Base-by-base conservation (phyloP, 2,329 filamentous ascomycete genomes). In the Lasiodiplodia sp. region DNA sequence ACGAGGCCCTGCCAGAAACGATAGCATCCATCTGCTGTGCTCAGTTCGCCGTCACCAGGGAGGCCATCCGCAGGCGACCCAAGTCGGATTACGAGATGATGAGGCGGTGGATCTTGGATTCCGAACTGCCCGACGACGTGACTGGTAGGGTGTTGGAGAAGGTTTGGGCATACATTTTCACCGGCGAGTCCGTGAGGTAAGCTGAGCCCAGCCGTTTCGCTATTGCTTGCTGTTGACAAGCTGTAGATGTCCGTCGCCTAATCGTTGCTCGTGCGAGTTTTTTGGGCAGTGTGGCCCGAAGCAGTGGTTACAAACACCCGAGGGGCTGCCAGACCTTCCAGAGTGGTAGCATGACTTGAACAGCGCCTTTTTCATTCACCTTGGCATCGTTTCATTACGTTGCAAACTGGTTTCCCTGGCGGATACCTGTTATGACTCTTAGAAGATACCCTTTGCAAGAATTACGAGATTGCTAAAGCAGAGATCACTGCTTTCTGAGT, bases 71-170 rank as follows among this genome's bases (percentile, higher is more conserved):
- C 7, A 57, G 49, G 40, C 40, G 67, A 16, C 11, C 25, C 2
- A 51, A 34, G 47, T 58, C 23, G 2, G 68, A 69, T 2, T 72
- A 71, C 40, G 66, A 38, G 38, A 16, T 66, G 21, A 66, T 70
- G 49, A 51, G 69, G 40, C 34, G 69, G 37, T 72, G 71, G 71
- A 25, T 71, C 18, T 2, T 70, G 25, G 44, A 68, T 5, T 64
- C 70, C 23, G 18, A 38, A 16, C 25, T 71, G 49, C 40, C 25
- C n/a, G 67, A 71, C 55, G 67, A 71, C 60, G 52, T 70, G 38
- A 70, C 64, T 49, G 71, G 71, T 28, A 56, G 70, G 18, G 68
- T 72, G 31, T 60, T 72, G 18, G 71, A 72, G 68, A 69, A 71
- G 57, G 16, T 72, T 34, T 72, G 71, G 71, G 66, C 66, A 31